Conservation (phyloP, 192 early-diverging fungal genomes). For the Coemansia pectinata region DNA sequence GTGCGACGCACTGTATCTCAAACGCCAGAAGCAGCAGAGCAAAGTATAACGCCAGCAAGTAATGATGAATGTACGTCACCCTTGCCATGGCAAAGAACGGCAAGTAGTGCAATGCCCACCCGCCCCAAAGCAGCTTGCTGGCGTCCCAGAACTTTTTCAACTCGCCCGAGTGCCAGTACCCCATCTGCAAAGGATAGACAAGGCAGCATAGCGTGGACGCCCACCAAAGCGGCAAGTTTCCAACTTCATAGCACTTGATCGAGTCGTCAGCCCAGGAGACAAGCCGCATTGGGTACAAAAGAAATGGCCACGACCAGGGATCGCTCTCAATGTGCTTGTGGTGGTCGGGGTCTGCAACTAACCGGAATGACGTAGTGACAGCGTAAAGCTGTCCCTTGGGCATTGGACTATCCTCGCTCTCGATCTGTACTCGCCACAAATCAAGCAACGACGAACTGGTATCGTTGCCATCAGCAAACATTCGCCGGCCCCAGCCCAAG, state of each 20-base stretch:
- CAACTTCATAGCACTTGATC: slow-evolving; percentile 83
- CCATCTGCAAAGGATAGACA: slow-evolving; percentile 32
- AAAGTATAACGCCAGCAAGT: slow-evolving; percentile 85
- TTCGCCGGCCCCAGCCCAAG: slow-evolving; percentile 21
- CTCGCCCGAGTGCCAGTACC: slow-evolving; percentile 38
- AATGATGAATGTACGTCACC: slow-evolving; percentile 94
- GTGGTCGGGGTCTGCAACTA: slow-evolving; percentile 62
- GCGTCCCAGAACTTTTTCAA: slow-evolving; percentile 57
- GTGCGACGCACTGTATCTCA: slow-evolving; percentile 66
- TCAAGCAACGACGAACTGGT: slow-evolving; percentile 38
- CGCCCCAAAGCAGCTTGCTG: slow-evolving; percentile 80
- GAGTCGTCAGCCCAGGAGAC: slow-evolving; percentile 62
- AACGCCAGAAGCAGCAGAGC: slow-evolving; percentile 74
- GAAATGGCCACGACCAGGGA: slow-evolving; percentile 87
- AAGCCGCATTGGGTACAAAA: slow-evolving; percentile 83
- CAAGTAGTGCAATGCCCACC: slow-evolving; percentile 84
- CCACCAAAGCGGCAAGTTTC: slow-evolving; percentile 90
- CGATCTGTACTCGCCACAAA: slow-evolving; percentile 56
- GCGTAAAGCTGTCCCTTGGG: slow-evolving; percentile 49
- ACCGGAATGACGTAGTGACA: slow-evolving; percentile 60
- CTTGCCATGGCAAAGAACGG: slow-evolving; percentile 95
- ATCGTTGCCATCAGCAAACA: slow-evolving; percentile 27
- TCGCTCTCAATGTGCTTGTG: slow-evolving; percentile 60
- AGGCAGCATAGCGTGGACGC: slow-evolving; percentile 55
- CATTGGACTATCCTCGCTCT: slow-evolving; percentile 42